Percentiles rank a stretch among this genome's conserved stretches.
Conservation (phyloP, 257 asterid species). For the Rubia yunnanensis region DNA sequence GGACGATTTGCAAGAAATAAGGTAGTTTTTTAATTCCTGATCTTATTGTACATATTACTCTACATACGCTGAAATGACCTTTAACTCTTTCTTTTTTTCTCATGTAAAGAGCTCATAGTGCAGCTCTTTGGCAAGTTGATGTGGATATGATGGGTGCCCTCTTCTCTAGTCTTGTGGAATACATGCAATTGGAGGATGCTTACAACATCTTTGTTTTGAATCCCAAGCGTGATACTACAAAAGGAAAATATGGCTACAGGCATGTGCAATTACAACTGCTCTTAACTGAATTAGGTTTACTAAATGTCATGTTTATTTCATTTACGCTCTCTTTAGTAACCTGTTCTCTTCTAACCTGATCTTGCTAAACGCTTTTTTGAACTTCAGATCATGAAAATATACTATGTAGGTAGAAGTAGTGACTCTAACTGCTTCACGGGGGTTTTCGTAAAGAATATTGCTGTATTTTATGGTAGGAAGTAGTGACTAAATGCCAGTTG, state of each 20-base stretch:
- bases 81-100: constrained; percentile 14
- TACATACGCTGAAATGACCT: not conserved
- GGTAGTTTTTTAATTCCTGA: constrained; percentile 31
- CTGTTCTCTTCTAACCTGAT: not conserved
- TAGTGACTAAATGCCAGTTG: not conserved
- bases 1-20: constrained; percentile 45
- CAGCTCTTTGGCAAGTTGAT: constrained; percentile 88
- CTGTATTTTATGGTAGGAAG: not conserved
- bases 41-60: constrained; percentile 8
- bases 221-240: constrained; percentile 66
- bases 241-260: constrained; percentile 88
- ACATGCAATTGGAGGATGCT: constrained; percentile 75
- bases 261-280: constrained; percentile 9
- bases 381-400: not conserved
- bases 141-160: constrained; percentile 79
- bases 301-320: not conserved
- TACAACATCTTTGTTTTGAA: constrained; percentile 82
- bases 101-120: constrained; percentile 50
- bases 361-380: not conserved
- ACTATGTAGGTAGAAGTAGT: not conserved
- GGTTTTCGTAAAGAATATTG: not conserved
- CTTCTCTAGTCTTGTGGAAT: constrained; percentile 84
- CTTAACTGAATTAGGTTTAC: not conserved
- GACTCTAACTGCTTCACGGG: not conserved
- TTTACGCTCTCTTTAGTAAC: not conserved